These are phyloP conservation scores for Metschnikowia corniflorae DNA, from an alignment of 805 yeast species.

Conservation along the genomic window DNA sequence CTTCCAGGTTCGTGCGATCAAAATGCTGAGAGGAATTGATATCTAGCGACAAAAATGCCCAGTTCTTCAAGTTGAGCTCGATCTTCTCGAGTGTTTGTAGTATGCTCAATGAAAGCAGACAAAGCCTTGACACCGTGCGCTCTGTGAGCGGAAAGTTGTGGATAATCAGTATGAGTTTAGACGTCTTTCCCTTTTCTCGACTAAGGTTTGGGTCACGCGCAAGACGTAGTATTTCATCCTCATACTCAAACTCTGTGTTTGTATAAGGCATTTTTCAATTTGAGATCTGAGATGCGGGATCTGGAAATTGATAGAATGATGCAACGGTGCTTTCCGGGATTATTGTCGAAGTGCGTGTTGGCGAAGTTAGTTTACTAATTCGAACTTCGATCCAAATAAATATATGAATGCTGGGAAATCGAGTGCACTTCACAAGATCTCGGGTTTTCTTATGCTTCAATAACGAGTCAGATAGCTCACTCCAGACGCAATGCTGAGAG, in stretches of 20 bases:
- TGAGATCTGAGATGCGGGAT: no score
- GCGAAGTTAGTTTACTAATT: no score
- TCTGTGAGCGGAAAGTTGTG: constrained; percentile 43
- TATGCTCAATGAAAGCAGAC: constrained; percentile 45
- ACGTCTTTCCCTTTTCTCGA: constrained; percentile 37
- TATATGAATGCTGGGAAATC: no score
- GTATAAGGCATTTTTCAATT: constrained; percentile 11
- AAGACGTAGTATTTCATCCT: constrained; percentile 47
- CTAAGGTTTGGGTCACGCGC: constrained; percentile 49
- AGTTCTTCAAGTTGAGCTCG: constrained; percentile 44
- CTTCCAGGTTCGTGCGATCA: constrained; percentile 14
- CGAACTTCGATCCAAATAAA: no score
- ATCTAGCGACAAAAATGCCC: constrained; percentile 56
- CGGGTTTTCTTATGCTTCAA: no score
- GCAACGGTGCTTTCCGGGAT: no score
- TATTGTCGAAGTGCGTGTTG: no score
- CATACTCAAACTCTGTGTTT: constrained; percentile 24
- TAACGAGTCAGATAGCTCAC: no score
- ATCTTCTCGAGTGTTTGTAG: constrained; percentile 49
- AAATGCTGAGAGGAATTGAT: constrained; percentile 43
- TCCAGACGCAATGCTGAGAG: no score
- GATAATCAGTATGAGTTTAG: constrained; percentile 39
- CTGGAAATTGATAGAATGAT: no score
- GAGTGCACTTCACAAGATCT: no score
- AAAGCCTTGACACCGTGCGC: constrained; percentile 43